Evolutionary conservation across 306 rosid genomes (phyloP).

Genomic region (Ormosia emarginata): DNA sequence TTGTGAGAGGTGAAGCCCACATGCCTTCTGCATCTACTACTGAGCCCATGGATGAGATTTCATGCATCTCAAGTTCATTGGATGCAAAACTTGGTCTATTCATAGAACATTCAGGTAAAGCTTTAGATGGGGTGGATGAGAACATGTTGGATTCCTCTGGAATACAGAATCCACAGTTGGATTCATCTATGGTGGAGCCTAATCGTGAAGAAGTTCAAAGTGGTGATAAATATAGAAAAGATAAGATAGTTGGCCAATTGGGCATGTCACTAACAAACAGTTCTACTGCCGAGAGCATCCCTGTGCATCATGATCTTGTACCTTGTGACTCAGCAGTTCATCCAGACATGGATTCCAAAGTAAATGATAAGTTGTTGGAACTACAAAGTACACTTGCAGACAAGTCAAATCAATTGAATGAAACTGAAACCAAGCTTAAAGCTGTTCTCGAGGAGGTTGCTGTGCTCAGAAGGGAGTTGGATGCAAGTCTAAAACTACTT

Average conservation of each 20-base stretch:
- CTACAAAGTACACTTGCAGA: conserved; percentile 61
- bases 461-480: conserved; percentile 66
- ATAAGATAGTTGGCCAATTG: conserved; percentile 57
- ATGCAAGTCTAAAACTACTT: conserved; percentile 73
- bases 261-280: conserved; percentile 87
- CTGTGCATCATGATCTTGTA: conserved; percentile 50
- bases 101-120: conserved; percentile 52
- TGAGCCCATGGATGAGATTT: conserved; percentile 96
- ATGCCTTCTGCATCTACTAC: conserved; percentile 52
- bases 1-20: conserved; percentile 41
- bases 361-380: conserved; percentile 55
- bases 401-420: conserved; percentile 62
- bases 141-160: conserved; percentile 75
- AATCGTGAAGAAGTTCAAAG: conserved; percentile 59
- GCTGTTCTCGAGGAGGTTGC: conserved; percentile 68
- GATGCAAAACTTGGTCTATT: conserved; percentile 74
- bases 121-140: conserved; percentile 74
- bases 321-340: conserved; percentile 51
- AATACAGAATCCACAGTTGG: conserved; percentile 48
- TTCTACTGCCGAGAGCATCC: conserved; percentile 97
- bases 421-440: conserved; percentile 65
- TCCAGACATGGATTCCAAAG: conserved; percentile 53
- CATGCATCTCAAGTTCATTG: conserved; percentile 79
- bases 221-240: conserved; percentile 57
- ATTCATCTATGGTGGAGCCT: conserved; percentile 87